A percentile compares a stretch with the other conserved stretches of the same genome.
Conservation (phyloP, 805 yeast species). For the Suhomyces prunicola region DNA sequence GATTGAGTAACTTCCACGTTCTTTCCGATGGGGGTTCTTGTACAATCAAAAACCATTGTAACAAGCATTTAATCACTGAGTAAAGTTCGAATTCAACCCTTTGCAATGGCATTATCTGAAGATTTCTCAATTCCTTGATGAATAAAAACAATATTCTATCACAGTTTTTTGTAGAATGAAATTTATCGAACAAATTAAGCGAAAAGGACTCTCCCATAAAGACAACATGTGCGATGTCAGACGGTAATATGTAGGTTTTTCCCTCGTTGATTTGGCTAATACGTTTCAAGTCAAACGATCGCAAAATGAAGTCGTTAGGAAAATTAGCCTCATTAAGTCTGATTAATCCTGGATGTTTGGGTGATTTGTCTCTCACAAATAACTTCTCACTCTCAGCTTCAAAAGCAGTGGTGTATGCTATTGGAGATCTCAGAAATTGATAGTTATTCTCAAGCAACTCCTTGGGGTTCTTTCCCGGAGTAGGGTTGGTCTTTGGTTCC, state of each 20-base stretch:
- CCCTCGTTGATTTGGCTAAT: slow-evolving; percentile 17
- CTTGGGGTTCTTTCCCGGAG: slow-evolving; percentile 1
- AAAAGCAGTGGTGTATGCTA: slow-evolving; percentile 25
- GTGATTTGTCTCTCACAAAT: slow-evolving; percentile 9
- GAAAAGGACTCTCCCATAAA: slow-evolving; percentile 20
- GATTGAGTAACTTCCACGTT: slow-evolving; percentile 14
- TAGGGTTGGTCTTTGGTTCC: neutral
- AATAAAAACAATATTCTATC: slow-evolving; percentile 19
- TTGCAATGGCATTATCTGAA: slow-evolving; percentile 3
- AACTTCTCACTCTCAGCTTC: slow-evolving; percentile 33
- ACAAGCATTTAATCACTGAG: slow-evolving; percentile 17
- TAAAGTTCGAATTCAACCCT: slow-evolving; percentile 12
- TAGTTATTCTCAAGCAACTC: slow-evolving; percentile 3
- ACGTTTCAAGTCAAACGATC: slow-evolving; percentile 13
- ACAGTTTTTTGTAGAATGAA: slow-evolving; percentile 14
- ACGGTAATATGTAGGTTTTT: slow-evolving; percentile 7
- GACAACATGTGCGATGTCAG: slow-evolving; percentile 13
- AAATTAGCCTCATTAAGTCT: slow-evolving; percentile 1
- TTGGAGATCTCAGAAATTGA: slow-evolving; percentile 23
- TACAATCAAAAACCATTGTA: slow-evolving; percentile 31
- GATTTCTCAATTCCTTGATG: slow-evolving; percentile 12
- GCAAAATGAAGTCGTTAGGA: slow-evolving; percentile 12
- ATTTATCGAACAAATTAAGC: slow-evolving; percentile 23
- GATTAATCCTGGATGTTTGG: neutral
- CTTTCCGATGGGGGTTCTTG: slow-evolving; percentile 23